Conservation (phyloP, 208 protist species). For the Leishmania turanica region DNA sequence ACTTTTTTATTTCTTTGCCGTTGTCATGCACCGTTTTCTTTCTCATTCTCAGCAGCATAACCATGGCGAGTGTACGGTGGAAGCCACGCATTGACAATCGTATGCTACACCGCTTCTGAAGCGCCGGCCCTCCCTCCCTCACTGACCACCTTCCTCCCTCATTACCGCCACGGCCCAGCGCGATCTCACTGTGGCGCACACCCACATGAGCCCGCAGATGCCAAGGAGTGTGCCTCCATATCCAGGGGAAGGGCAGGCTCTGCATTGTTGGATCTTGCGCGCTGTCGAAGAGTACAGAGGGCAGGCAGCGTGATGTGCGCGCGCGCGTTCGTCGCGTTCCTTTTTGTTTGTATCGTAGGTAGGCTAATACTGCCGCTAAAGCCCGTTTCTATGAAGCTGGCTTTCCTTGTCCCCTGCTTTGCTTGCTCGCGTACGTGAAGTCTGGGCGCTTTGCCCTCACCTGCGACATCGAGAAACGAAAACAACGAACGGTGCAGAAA, state of each 20-base stretch:
- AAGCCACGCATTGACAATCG: conserved; percentile 9
- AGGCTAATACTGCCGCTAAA: background rate
- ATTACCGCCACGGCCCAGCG: no score
- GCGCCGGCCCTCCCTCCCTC: background rate
- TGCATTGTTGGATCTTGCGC: background rate
- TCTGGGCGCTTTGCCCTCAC: background rate
- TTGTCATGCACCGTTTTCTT: conserved; percentile 8
- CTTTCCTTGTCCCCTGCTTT: background rate
- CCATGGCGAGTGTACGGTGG: conserved; percentile 14
- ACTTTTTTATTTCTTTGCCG: conserved; percentile 2
- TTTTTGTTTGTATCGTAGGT: background rate
- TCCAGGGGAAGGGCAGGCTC: background rate
- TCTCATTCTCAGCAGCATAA: background rate
- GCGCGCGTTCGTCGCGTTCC: background rate
- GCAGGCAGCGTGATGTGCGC: background rate
- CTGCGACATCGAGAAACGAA: background rate
- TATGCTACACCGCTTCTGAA: conserved; percentile 23
- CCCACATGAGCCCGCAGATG: background rate
- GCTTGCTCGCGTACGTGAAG: background rate
- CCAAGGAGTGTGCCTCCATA: background rate
- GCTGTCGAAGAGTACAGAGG: background rate
- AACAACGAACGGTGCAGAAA: background rate
- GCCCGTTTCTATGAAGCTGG: background rate
- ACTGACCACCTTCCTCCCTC: no score
- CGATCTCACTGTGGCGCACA: background rate